Conservation (phyloP, 1,284 basidiomycete species). For the Cronartium quercuum region DNA sequence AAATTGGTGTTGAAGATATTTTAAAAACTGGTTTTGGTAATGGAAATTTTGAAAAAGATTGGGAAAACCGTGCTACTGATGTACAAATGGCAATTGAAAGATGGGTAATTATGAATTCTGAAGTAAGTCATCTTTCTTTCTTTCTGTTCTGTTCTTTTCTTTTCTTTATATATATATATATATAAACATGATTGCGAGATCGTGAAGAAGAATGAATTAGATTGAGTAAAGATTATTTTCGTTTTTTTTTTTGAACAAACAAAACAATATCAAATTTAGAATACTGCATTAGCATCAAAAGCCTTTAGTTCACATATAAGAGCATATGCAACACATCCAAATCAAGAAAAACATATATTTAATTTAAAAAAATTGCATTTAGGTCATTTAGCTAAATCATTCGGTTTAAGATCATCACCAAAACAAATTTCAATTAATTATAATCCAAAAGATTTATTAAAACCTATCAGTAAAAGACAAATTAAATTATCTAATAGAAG, state of each 20-base stretch:
- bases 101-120: conserved; percentile 73
- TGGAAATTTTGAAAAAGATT: conserved; percentile 64
- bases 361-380: conserved; percentile 88
- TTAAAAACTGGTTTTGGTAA: conserved; percentile 71
- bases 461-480: background rate
- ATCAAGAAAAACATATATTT: conserved; percentile 90
- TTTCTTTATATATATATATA: background rate
- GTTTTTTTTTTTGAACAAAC: background rate
- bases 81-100: conserved; percentile 91
- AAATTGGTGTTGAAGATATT: conserved; percentile 64
- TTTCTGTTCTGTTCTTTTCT: background rate
- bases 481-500: background rate
- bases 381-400: conserved; percentile 93
- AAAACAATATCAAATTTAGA: conserved; percentile 53
- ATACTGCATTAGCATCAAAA: conserved; percentile 68
- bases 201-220: background rate
- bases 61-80: conserved; percentile 85
- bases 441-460: background rate
- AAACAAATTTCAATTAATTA: conserved; percentile 54
- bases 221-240: background rate
- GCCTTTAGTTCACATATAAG: conserved; percentile 89
- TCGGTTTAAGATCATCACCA: conserved; percentile 89
- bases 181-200: background rate
- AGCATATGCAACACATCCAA: conserved; percentile 94
- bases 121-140: conserved; percentile 55